Conservation (phyloP, 495 filamentous ascomycete species). For the Podospora pseudoanserina region DNA sequence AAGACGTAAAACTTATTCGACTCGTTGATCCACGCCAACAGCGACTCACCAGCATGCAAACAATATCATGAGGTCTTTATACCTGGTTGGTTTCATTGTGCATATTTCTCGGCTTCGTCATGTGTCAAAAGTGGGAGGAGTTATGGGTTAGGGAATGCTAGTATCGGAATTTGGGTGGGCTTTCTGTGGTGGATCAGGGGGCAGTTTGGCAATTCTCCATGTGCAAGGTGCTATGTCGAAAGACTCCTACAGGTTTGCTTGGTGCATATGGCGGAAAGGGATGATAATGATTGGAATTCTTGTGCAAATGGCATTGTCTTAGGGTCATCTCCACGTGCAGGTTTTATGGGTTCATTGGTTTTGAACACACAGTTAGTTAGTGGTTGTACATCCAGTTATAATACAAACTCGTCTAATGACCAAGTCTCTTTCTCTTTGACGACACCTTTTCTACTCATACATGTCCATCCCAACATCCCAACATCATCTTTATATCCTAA, state of each 20-base stretch:
- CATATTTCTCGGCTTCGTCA: neutral
- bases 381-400: neutral
- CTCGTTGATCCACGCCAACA: conserved; percentile 58
- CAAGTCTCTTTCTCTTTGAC: neutral
- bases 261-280: neutral
- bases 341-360: neutral
- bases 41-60: conserved; percentile 38
- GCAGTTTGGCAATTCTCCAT: neutral
- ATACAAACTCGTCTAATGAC: neutral
- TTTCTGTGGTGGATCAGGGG: neutral
- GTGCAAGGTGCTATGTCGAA: neutral
- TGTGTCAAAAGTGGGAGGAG: neutral
- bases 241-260: neutral
- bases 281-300: neutral
- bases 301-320: neutral
- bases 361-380: neutral
- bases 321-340: neutral
- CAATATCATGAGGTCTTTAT: neutral
- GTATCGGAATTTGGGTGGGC: neutral
- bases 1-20: conserved; percentile 84
- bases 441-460: neutral
- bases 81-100: neutral
- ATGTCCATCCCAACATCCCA: no score
- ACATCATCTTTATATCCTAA: conserved; percentile 47
- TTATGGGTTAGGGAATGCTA: neutral